phyloP scores from a whole-genome alignment of 805 yeast genomes.

The Torulaspora microellipsoides region DNA sequence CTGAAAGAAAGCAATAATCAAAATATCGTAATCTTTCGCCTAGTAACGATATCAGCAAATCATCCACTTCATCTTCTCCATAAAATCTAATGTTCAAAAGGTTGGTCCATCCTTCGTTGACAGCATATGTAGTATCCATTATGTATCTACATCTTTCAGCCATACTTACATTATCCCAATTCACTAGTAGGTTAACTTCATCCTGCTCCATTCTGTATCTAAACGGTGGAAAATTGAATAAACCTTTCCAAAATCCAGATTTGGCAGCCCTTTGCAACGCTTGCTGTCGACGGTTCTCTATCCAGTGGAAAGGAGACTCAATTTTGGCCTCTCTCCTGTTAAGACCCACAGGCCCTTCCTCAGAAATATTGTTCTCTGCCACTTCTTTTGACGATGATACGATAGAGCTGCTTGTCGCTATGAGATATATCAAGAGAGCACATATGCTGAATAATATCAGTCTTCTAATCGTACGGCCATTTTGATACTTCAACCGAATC shows the following conservation, averaged over 20 bases:
- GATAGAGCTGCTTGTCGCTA: background rate
- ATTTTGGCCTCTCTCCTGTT: conserved; percentile 6
- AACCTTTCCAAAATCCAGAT: background rate
- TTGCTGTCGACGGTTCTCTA: conserved; percentile 5
- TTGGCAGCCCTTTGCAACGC: background rate
- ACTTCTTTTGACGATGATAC: background rate
- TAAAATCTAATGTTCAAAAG: conserved; percentile 13
- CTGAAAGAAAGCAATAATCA: conserved; percentile 27
- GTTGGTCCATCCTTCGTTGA: conserved; percentile 24
- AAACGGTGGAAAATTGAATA: too few species aligned
- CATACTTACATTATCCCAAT: conserved; percentile 6
- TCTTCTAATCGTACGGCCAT: conserved; percentile 1
- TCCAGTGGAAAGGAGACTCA: conserved; percentile 10
- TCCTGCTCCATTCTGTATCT: too few species aligned
- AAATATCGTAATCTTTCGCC: conserved; percentile 30
- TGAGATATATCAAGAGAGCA: background rate
- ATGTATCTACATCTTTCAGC: conserved; percentile 22
- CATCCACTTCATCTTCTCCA: conserved; percentile 19
- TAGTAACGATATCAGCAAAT: conserved; percentile 17
- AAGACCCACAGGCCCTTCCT: background rate
- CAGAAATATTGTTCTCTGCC: background rate
- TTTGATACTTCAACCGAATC: background rate
- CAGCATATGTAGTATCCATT: conserved; percentile 17
- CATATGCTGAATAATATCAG: background rate
- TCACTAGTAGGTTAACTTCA: conserved; percentile 1